phyloP scores from a whole-genome alignment of 495 filamentous ascomycete species.

The Cenococcum geophilum region DNA sequence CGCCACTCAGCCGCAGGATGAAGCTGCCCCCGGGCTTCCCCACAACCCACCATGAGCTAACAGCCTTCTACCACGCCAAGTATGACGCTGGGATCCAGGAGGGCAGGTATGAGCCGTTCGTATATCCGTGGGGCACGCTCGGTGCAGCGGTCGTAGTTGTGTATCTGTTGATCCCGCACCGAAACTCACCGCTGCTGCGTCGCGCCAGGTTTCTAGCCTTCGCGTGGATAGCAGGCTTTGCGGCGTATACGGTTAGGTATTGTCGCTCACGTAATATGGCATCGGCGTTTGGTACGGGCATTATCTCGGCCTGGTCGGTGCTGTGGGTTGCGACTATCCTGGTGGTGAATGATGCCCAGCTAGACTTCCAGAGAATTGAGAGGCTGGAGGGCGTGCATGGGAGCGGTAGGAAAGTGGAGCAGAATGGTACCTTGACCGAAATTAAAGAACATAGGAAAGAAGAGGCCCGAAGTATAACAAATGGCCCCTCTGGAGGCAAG shows the following conservation, averaged over 20 bases:
- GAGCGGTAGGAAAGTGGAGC: constrained; percentile 34
- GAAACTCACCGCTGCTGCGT: constrained; percentile 44
- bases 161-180: constrained; percentile 57
- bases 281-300: constrained; percentile 60
- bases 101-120: constrained; percentile 48
- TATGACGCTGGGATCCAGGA: constrained; percentile 32
- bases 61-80: constrained; percentile 19
- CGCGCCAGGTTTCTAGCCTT: constrained; percentile 50
- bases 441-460: background rate
- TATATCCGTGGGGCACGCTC: constrained; percentile 50
- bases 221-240: constrained; percentile 44
- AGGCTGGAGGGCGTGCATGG: constrained; percentile 29
- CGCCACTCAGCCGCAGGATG: background rate
- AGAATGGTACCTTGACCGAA: constrained; percentile 20
- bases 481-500: background rate
- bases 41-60: constrained; percentile 22
- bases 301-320: constrained; percentile 58
- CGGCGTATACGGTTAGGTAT: constrained; percentile 41
- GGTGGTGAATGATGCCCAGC: constrained; percentile 58
- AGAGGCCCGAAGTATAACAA: background rate
- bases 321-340: constrained; percentile 60
- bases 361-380: constrained; percentile 61
- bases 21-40: constrained; percentile 8
- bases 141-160: constrained; percentile 47
- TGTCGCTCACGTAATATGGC: constrained; percentile 53